Conservation (phyloP, 2,329 filamentous ascomycete species). For the Coniochaeta hoffmannii region DNA sequence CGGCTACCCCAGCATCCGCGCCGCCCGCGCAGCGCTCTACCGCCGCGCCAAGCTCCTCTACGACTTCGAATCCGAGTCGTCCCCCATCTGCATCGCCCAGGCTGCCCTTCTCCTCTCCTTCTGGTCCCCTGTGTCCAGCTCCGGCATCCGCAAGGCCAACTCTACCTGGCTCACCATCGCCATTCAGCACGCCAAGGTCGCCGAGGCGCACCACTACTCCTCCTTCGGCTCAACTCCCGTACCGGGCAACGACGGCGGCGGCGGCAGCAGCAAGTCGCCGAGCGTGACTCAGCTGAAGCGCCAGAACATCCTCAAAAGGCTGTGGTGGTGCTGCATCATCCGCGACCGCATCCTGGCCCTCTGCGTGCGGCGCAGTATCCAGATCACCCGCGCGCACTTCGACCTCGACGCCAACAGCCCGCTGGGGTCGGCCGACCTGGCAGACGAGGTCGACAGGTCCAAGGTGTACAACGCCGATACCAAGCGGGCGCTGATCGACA, state of each 20-base stretch:
- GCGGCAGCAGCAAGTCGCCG: background rate
- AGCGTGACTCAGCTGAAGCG: conserved; percentile 11
- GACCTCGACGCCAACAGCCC: conserved; percentile 29
- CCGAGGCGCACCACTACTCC: conserved; percentile 34
- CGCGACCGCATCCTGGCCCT: conserved; percentile 42
- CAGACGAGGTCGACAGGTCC: conserved; percentile 35
- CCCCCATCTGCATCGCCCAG: conserved; percentile 30
- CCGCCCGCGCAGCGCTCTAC: conserved; percentile 36
- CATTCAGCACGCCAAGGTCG: conserved; percentile 40
- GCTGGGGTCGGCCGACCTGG: conserved; percentile 34
- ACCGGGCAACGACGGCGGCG: background rate
- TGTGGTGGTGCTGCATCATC: conserved; percentile 49
- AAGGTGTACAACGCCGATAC: conserved; percentile 36
- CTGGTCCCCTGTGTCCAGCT: conserved; percentile 24
- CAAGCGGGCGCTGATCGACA: conserved; percentile 34
- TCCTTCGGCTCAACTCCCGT: conserved; percentile 27
- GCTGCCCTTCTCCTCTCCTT: conserved; percentile 34
- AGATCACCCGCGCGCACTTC: conserved; percentile 39
- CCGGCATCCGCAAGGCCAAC: conserved; percentile 22
- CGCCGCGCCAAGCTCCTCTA: conserved; percentile 34
- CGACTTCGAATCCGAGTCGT: conserved; percentile 36
- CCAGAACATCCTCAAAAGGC: conserved; percentile 31
- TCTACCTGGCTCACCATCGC: conserved; percentile 41
- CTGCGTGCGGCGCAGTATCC: conserved; percentile 40
- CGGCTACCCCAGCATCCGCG: conserved; percentile 33